Evolutionary conservation across 441 rosid genomes (phyloP), one percentile per base, ranked within the genome.

Genomic region (Flueggea neowawraea): DNA sequence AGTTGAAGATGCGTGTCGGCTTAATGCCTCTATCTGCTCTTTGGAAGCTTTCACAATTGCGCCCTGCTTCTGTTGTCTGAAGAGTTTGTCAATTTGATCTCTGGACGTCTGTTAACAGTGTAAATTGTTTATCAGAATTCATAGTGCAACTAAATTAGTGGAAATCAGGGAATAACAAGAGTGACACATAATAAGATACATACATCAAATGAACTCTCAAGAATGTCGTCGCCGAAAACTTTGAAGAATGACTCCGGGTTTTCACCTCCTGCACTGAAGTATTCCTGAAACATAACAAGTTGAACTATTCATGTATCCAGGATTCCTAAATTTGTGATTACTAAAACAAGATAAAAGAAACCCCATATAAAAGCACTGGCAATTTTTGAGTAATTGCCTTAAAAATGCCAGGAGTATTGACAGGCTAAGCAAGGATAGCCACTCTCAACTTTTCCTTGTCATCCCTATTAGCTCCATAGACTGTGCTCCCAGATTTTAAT

Each of bases 151-250:
- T 22, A 22, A 22, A 11, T 43, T 43, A 6, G 12, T 11, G 3
- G 45, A 43, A 17, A 2, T 22, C 32, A 9, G 17, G 10, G 2
- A 52, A 15, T 6, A n/a, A 31, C 2, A 13, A 55, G 14, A 12
- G 32, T 36, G 45, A 8, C 55, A 36, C 16, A 69, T 43, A 22
- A 22, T 22, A 22, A 22, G 28, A 22, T 22, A 22, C 28, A 22
- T 71, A 77, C 92, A 65, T 81, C 74, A 28, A 89, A 69, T 67
- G 85, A 76, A 8, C 80, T 60, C 69, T 75, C 74, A 28, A 86
- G 84, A 44, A 81, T 52, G 41, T 80, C 69, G 5, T 15, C 52
- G 66, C 82, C 76, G 76, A 89, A 84, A 28, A 52, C 75, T 31
- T 12, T 15, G 62, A 57, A 74, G 62, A 72, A 78, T 14, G 89